Evolutionary conservation across 345 rosid genomes (phyloP), one percentile per base, ranked within the genome.

Genomic region (Atalantia buxifolia): DNA sequence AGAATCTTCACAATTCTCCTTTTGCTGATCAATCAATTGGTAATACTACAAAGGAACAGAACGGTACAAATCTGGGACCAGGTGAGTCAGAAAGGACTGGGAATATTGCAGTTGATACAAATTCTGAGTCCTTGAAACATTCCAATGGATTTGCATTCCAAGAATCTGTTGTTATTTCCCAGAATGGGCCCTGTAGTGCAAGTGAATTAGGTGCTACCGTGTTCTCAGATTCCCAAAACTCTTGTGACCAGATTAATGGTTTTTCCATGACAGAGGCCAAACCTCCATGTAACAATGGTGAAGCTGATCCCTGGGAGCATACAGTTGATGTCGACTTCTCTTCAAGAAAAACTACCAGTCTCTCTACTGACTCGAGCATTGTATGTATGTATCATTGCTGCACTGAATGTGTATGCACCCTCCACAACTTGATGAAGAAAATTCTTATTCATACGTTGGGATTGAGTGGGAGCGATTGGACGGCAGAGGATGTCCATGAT

Each of bases 381-480:
- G 71, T 79, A 38, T 96, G 98, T 81, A 66, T 83, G 22, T 96
- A 93, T 79, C 87, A 45, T 53, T 91, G 95, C 84, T 96, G 99
- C 82, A 76, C 87, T 56, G 80, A 77, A 65, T 96, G 99, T 81
- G 77, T 90, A 63, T 10, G 67, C 81, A 70, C 79, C 80, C 87
- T 94, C 61, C 90, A 83, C 65, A 79, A 66, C 69, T 75, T 84
- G 78, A 87, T 92, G 85, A 88, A 78, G 80, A 87, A 85, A 76
- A 72, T 89, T 69, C 86, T 96, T 65, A 66, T 79, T 57, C 85
- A 72, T 30, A 75, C 87, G 75, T 69, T 83, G 90, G 88, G 84
- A 76, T 77, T 78, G 30, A 83, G 84, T 78, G 76, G 71, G 59
- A 81, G 79, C 70, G 6, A 36, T 73, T 86, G 86, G 81, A 85